Evolutionary conservation across 1,284 basidiomycete genomes (phyloP).

Genomic region (Malassezia japonica): DNA sequence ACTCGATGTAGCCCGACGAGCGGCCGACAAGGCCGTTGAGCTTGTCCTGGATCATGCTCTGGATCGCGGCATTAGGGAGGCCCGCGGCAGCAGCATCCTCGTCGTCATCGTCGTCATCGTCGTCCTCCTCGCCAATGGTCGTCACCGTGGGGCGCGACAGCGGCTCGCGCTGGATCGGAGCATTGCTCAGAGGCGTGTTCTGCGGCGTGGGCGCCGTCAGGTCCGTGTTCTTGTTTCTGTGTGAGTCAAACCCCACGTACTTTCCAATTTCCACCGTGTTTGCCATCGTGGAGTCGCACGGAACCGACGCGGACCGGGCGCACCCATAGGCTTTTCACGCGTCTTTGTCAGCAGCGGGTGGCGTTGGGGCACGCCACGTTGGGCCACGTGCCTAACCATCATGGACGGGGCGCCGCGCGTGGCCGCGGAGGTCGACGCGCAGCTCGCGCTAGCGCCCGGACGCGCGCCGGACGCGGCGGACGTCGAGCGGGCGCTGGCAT

Average conservation of each 20-base stretch:
- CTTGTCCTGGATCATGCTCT: constrained; percentile 49
- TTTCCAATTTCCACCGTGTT: constrained; percentile 30
- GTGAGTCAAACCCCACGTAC: constrained; percentile 13
- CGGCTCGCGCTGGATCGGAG: constrained; percentile 53
- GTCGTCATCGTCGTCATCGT: constrained; percentile 12
- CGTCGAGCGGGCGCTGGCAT: constrained; percentile 7
- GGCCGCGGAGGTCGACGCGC: constrained; percentile 1
- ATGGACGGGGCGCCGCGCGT: neutral
- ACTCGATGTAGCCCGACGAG: constrained; percentile 77
- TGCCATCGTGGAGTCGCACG: constrained; percentile 11
- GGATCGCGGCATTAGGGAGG: constrained; percentile 43
- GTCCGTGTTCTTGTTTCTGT: constrained; percentile 35
- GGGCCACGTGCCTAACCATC: constrained; percentile 1
- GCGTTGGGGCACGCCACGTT: neutral
- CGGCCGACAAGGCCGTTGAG: constrained; percentile 64
- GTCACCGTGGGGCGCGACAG: constrained; percentile 56
- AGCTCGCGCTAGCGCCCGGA: neutral
- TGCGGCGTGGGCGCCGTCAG: constrained; percentile 63
- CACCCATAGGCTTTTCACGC: neutral
- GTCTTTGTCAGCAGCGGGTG: neutral
- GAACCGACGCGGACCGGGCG: neutral
- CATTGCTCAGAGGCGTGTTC: constrained; percentile 66
- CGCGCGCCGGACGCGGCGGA: neutral
- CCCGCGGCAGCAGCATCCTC: neutral
- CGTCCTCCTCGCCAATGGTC: constrained; percentile 46